These are phyloP conservation scores for Amanita rimosa DNA, from an alignment of 768 basidiomycete genomes.

Conservation along the genomic window DNA sequence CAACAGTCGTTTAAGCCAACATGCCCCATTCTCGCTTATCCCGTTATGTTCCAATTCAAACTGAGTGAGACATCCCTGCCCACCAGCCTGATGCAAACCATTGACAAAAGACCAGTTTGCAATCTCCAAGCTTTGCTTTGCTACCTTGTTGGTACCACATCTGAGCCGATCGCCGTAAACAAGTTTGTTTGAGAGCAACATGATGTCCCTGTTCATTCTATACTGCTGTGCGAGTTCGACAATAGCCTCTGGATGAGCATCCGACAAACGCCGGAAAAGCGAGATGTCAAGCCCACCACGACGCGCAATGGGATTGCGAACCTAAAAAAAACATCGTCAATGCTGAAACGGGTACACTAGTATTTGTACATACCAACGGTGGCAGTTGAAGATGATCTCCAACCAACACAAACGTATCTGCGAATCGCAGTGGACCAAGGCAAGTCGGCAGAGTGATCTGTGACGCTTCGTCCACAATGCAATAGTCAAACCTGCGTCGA, in stretches of 20 bases:
- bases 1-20: slow-evolving; percentile 65
- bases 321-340: slow-evolving; percentile 29
- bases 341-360: not conserved
- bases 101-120: slow-evolving; percentile 33
- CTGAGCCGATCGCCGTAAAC: slow-evolving; percentile 70
- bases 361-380: slow-evolving; percentile 53
- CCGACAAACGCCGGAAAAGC: slow-evolving; percentile 80
- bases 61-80: slow-evolving; percentile 3
- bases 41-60: slow-evolving; percentile 3
- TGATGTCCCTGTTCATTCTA: slow-evolving; percentile 95
- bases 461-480: slow-evolving; percentile 97
- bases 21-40: slow-evolving; percentile 18
- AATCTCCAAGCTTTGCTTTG: slow-evolving; percentile 43
- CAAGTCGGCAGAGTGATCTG: slow-evolving; percentile 96
- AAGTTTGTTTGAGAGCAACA: slow-evolving; percentile 80
- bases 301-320: slow-evolving; percentile 69
- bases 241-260: slow-evolving; percentile 78
- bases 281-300: slow-evolving; percentile 83
- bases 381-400: slow-evolving; percentile 98
- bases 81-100: slow-evolving; percentile 25
- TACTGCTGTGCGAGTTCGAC: slow-evolving; percentile 85
- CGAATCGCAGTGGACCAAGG: slow-evolving; percentile 84
- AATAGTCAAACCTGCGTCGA: slow-evolving; percentile 84
- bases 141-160: slow-evolving; percentile 71
- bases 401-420: slow-evolving; percentile 86